phyloP scores from a whole-genome alignment of 257 asterid species.

The Solanum ossicruentum region DNA sequence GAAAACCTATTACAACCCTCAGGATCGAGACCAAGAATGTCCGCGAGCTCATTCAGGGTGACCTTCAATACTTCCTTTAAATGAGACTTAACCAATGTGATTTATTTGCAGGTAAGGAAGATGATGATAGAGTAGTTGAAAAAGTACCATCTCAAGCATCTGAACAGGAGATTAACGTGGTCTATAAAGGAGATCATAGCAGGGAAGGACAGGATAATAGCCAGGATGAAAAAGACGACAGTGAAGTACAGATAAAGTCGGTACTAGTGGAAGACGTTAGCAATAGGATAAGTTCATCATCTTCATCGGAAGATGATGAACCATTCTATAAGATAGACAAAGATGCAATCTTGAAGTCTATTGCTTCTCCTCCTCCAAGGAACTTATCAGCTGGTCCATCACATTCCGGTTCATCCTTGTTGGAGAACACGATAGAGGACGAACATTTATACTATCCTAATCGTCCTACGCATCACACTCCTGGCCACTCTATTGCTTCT shows the following conservation, averaged over 20 bases:
- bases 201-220: conserved; percentile 4
- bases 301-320: conserved; percentile 47
- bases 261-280: conserved; percentile 6
- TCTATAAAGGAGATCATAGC: conserved; percentile 15
- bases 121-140: conserved; percentile 14
- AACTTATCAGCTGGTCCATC: conserved; percentile 7
- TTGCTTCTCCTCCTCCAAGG: conserved; percentile 39
- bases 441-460: conserved; percentile 19
- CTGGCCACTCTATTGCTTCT: conserved; percentile 65
- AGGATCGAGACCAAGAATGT: not conserved
- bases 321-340: conserved; percentile 42
- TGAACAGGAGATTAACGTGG: conserved; percentile 11
- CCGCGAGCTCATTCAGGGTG: not conserved
- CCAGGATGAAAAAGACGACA: not conserved
- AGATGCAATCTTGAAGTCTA: conserved; percentile 60
- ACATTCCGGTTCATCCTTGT: conserved; percentile 3
- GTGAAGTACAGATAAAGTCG: conserved; percentile 12
- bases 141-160: conserved; percentile 16
- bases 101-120: conserved; percentile 20
- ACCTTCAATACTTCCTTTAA: not conserved
- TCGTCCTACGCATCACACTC: conserved; percentile 15
- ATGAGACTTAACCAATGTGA: not conserved
- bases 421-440: conserved; percentile 20
- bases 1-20: not conserved
- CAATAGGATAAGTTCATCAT: conserved; percentile 18